Percentiles rank a stretch among this genome's conserved stretches.
These are phyloP conservation scores for Hypoxylon crocopeplum DNA, from an alignment of 495 filamentous ascomycete species.

Conservation along the genomic window DNA sequence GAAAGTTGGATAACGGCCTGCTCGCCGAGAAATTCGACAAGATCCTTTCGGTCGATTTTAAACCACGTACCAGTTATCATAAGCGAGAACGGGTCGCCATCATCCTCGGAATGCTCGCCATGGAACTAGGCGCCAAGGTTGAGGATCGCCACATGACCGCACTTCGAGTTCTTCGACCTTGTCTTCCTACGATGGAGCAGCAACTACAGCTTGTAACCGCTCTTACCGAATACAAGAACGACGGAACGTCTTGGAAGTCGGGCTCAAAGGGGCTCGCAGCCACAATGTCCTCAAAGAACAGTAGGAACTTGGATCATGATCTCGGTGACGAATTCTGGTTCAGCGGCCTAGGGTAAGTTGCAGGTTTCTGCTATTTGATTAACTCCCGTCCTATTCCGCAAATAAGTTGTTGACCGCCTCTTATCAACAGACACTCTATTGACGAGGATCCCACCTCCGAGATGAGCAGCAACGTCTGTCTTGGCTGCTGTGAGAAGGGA, in stretches of 20 bases:
- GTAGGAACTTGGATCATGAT: neutral
- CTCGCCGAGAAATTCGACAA: slow-evolving; percentile 21
- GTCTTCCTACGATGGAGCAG: slow-evolving; percentile 31
- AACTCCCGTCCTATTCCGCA: neutral
- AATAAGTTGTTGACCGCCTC: slow-evolving; percentile 2
- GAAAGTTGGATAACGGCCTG: slow-evolving; percentile 19
- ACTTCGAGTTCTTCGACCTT: slow-evolving; percentile 25
- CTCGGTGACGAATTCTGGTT: slow-evolving; percentile 25
- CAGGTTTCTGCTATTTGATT: neutral
- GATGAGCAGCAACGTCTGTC: slow-evolving; percentile 19
- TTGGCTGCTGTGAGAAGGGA: slow-evolving; percentile 15
- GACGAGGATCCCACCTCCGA: slow-evolving; percentile 8
- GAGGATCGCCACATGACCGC: slow-evolving; percentile 6
- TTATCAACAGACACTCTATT: slow-evolving; percentile 14
- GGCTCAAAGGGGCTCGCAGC: slow-evolving; percentile 18
- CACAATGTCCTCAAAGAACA: neutral
- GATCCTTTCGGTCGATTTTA: slow-evolving; percentile 15
- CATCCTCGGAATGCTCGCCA: slow-evolving; percentile 29
- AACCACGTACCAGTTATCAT: slow-evolving; percentile 5
- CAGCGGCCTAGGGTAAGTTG: slow-evolving; percentile 33
- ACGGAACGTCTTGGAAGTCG: slow-evolving; percentile 28
- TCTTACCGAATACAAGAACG: slow-evolving; percentile 33
- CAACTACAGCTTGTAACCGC: slow-evolving; percentile 30
- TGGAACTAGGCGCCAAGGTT: slow-evolving; percentile 19
- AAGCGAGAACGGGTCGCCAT: slow-evolving; percentile 27